Evolutionary conservation across 306 rosid genomes (phyloP), one percentile per base, ranked within the genome.

Genomic region (Benincasa hispida): DNA sequence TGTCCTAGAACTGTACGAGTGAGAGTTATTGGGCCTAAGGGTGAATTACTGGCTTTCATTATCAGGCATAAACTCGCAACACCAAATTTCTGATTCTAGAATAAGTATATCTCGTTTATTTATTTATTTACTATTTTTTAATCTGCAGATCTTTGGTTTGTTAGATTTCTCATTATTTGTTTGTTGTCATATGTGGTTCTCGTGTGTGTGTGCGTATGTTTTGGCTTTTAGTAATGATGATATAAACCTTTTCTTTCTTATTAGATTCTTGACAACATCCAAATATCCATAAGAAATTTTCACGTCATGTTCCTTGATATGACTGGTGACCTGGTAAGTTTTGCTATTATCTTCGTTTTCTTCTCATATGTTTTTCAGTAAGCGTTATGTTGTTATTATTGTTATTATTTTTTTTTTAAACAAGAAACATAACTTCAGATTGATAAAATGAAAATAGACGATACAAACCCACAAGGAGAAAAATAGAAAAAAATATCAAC

Each of bases 191-290:
- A 45, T 66, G 58, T 70, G 9, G 8, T n/a, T 7, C 37, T 24
- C 35, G 21, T 17, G 42, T 3, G 18, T 62, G 4, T 42, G 3
- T 61, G 8, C 25, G 3, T 24, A 15, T 12, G 15, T n/a, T 73
- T 41, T 51, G 14, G 66, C 14, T 51, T 25, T 24, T 3, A 27
- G 12, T 13, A 41, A 25, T 25, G 32, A 68, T 37, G 41, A 22
- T 18, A 79, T 84, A 42, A 79, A 51, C 48, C 50, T 37, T 59
- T 24, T 51, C 48, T 74, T 79, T 10, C 65, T 77, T 69, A 32
- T 32, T 78, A 94, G 96, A 84, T 89, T 83, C 86, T 94, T 83
- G 98, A 94, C 86, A 91, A 86, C 90, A 94, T 94, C 78, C 96
- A 91, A 89, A 92, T 94, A 69, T 89, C 92, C 79, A 85, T 94